phyloP scores from a whole-genome alignment of 352 stramenopile genomes.

The Pythium apleroticum region DNA sequence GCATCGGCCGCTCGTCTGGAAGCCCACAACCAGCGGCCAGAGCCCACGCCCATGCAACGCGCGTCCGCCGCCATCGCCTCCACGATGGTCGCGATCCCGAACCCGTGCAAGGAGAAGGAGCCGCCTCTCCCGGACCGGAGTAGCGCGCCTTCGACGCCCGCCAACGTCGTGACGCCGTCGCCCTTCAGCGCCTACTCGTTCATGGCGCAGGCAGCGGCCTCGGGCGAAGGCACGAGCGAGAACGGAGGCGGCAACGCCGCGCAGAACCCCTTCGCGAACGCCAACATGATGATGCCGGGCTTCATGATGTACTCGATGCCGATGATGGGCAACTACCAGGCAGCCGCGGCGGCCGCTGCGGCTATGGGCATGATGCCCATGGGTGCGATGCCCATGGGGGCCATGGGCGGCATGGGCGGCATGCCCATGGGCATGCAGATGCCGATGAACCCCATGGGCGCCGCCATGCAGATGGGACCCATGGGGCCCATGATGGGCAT shows the following conservation, averaged over 20 bases:
- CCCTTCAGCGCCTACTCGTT: constrained; percentile 29
- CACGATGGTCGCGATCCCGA: constrained; percentile 41
- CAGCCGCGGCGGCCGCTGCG: constrained; percentile 20
- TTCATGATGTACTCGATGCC: constrained; percentile 85
- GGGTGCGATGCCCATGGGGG: constrained; percentile 38
- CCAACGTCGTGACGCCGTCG: constrained; percentile 22
- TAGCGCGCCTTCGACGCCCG: constrained; percentile 9
- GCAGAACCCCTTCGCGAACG: constrained; percentile 17
- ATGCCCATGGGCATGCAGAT: constrained; percentile 27
- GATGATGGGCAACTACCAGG: constrained; percentile 67
- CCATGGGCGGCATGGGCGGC: constrained; percentile 36
- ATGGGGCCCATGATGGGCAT: constrained; percentile 20
- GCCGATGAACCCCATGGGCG: constrained; percentile 22
- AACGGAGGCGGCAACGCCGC: not conserved
- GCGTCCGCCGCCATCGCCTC: constrained; percentile 26
- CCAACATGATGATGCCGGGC: constrained; percentile 75
- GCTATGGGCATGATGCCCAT: constrained; percentile 48
- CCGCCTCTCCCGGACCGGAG: not conserved
- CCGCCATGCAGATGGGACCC: constrained; percentile 24
- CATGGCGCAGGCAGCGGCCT: constrained; percentile 13
- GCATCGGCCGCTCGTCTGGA: constrained; percentile 15
- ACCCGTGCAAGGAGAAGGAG: constrained; percentile 26
- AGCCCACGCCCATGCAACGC: constrained; percentile 22
- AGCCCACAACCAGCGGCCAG: constrained; percentile 20
- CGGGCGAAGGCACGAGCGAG: constrained; percentile 17